Evolutionary conservation across 2,329 filamentous ascomycete genomes (phyloP).

Genomic region (Pseudocercospora fuligena): DNA sequence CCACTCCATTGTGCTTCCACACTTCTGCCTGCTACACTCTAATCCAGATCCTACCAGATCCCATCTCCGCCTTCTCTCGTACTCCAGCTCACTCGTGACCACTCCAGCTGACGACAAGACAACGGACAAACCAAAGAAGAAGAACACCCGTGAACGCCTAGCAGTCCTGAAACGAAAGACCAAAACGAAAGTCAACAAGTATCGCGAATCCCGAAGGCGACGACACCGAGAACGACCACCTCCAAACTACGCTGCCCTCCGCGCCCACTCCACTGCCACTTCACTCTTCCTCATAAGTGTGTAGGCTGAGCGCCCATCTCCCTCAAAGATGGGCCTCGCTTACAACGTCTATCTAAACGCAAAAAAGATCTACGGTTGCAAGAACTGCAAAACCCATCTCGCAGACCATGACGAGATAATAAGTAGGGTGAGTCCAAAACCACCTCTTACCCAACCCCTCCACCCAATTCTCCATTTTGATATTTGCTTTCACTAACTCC

Average conservation of each 20-base stretch:
- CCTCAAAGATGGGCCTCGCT: slow-evolving; percentile 40
- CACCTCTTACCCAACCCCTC: background rate
- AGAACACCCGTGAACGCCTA: background rate
- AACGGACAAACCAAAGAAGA: background rate
- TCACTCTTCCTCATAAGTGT: background rate
- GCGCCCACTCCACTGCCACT: slow-evolving; percentile 5
- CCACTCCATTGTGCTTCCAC: background rate
- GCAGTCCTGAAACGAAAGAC: background rate
- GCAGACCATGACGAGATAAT: slow-evolving; percentile 96
- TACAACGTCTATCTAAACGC: slow-evolving; percentile 67
- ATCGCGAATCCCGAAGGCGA: background rate
- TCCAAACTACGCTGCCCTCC: background rate
- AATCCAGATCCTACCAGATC: background rate
- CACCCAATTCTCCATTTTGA: no score
- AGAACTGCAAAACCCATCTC: slow-evolving; percentile 92
- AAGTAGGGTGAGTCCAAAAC: slow-evolving; percentile 69
- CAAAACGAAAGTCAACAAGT: background rate
- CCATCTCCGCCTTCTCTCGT: background rate
- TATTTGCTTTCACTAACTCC: slow-evolving; percentile 10
- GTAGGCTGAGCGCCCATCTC: slow-evolving; percentile 27
- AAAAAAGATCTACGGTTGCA: slow-evolving; percentile 81
- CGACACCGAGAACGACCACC: background rate
- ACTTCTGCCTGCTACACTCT: background rate
- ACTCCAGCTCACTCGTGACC: background rate
- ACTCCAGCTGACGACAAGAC: slow-evolving; percentile 8